Evolutionary conservation across 331 rosid species (phyloP).

Genomic region (Phaseolus coccineus): DNA sequence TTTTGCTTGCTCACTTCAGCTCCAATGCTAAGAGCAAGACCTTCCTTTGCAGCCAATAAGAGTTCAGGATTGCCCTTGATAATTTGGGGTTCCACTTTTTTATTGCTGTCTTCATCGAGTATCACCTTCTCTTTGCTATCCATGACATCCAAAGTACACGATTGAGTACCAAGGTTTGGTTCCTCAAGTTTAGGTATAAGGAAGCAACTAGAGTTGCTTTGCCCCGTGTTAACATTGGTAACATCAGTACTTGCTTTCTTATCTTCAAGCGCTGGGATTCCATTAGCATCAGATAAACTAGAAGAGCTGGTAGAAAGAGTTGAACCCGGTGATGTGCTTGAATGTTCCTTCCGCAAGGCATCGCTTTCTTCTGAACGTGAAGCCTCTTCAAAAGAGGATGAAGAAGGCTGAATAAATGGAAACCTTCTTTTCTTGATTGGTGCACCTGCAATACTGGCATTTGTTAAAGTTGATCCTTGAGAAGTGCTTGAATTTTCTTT

Average conservation of each 20-base stretch:
- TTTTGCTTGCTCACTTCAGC: conserved; percentile 42
- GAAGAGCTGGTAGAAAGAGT: conserved; percentile 59
- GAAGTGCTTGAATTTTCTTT: conserved; percentile 55
- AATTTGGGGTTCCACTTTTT: conserved; percentile 41
- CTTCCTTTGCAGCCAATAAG: conserved; percentile 57
- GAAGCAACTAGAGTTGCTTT: conserved; percentile 40
- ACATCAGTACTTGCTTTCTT: conserved; percentile 53
- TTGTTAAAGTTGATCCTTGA: conserved; percentile 53
- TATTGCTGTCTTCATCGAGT: conserved; percentile 26
- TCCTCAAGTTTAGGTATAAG: conserved; percentile 60
- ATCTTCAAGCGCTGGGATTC: conserved; percentile 51
- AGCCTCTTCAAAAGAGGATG: conserved; percentile 67
- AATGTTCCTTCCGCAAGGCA: conserved; percentile 54
- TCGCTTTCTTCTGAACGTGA: conserved; percentile 46
- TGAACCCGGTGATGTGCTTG: conserved; percentile 61
- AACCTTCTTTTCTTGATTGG: conserved; percentile 78
- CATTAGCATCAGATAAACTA: conserved; percentile 53
- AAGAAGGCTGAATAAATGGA: conserved; percentile 61
- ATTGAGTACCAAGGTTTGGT: conserved; percentile 36
- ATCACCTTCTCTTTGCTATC: conserved; percentile 50
- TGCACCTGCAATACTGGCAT: conserved; percentile 53
- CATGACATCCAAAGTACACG: conserved; percentile 49
- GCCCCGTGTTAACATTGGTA: conserved; percentile 45
- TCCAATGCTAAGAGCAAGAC: conserved; percentile 55
- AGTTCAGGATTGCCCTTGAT: conserved; percentile 54